Percentiles rank a stretch among this genome's conserved stretches.
These are phyloP conservation scores for Pochonia chlamydosporia DNA, from an alignment of 2,329 filamentous ascomycete genomes.

Conservation along the genomic window DNA sequence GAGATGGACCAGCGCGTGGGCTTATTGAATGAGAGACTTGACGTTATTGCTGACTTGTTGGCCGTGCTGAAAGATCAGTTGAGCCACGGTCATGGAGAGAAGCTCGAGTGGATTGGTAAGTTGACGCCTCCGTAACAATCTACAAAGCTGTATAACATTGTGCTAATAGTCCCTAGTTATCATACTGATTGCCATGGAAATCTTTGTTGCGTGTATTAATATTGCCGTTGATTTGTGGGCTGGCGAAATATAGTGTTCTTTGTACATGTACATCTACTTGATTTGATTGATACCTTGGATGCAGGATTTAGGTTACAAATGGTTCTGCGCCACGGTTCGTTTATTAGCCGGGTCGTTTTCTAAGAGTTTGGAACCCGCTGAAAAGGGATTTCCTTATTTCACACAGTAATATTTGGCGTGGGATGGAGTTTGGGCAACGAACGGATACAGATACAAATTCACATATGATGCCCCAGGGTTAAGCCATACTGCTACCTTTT, in stretches of 20 bases:
- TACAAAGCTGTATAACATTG: not conserved
- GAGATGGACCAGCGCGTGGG: slow-evolving; percentile 97
- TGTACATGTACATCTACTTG: not conserved
- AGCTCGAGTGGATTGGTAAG: slow-evolving; percentile 82
- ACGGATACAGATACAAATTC: not conserved
- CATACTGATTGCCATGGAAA: slow-evolving; percentile 90
- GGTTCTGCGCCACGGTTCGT: not conserved
- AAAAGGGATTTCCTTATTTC: no score
- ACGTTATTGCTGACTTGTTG: slow-evolving; percentile 85
- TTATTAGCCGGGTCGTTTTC: no score
- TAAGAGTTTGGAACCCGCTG: no score
- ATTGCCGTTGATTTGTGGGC: slow-evolving; percentile 90
- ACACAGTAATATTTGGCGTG: no score
- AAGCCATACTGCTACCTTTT: not conserved
- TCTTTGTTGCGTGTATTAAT: slow-evolving; percentile 86
- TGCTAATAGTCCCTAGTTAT: slow-evolving; percentile 58
- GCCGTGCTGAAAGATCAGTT: slow-evolving; percentile 93
- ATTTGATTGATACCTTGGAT: not conserved
- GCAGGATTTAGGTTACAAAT: not conserved
- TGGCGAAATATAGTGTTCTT: slow-evolving; percentile 17
- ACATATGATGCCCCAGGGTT: not conserved
- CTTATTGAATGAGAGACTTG: slow-evolving; percentile 77
- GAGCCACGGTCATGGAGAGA: slow-evolving; percentile 87
- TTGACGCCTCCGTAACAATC: slow-evolving; percentile 13
- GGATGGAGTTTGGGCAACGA: not conserved